Base-by-base conservation (phyloP, 192 early-diverging fungal species). In the Entomortierella beljakovae region DNA sequence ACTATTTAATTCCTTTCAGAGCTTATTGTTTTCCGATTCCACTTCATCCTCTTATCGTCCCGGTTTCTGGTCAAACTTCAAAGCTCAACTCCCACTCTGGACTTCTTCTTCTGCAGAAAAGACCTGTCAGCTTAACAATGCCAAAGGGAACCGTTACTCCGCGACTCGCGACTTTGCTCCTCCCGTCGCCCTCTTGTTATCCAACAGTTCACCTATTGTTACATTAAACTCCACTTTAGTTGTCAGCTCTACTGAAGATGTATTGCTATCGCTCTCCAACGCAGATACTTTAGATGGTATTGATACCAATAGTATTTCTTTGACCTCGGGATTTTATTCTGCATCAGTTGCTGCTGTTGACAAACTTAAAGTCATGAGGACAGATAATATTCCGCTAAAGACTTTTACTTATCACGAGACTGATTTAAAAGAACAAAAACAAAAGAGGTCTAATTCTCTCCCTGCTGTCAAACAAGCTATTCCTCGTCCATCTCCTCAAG, bases 341-440 rank as follows among this genome's bases (percentile, higher is more conserved):
- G 65, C 35, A 13, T 77, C 73, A 4, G 60, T 77, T 31, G 66
- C 65, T 32, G 58, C 70, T 0, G 59, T 72, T 61, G 75, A 79
- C 57, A 69, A 70, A 50, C 64, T 79, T 62, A 70, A 70, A 57
- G 56, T 63, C 59, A 56, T 64, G 61, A 51, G 67, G 11, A 59
- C 67, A 8, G 61, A 79, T 50, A 69, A 56, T 16, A 79, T 79
- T 31, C 48, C 74, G 7, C 38, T 79, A 11, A 79, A 64, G 67
- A 79, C 74, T 2, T 79, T 79, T 60, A 79, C 65, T 7, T 68
- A 70, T 55, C 42, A 61, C 22, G 67, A 79, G 23, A 79, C 75
- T 1, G 61, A 62, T 54, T 56, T 70, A 6, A 50, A 38, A 2
- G 75, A 77, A 38, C 38, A 46, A 13, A 63, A 74, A 33, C 25